Conservation (phyloP, 2,329 filamentous ascomycete species). For the Nannizziopsis arthrosporioides region DNA sequence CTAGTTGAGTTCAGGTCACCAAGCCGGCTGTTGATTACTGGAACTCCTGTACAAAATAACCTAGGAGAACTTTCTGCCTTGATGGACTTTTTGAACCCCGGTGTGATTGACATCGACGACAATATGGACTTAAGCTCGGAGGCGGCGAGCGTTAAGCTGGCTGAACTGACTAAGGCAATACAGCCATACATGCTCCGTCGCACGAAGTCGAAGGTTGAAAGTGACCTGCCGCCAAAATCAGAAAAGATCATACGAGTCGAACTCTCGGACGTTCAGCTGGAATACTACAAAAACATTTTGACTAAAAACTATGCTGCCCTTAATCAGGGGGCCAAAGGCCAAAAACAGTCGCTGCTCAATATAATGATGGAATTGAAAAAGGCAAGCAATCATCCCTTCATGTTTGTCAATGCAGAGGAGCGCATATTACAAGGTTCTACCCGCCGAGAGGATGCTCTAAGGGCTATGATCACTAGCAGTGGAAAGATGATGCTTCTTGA, state of each 20-base stretch:
- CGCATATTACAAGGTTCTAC: conserved; percentile 69
- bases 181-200: conserved; percentile 89
- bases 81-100: conserved; percentile 95
- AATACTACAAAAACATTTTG: conserved; percentile 98
- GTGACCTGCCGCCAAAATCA: conserved; percentile 88
- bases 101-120: conserved; percentile 78
- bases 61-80: conserved; percentile 82
- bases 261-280: conserved; percentile 86
- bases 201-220: conserved; percentile 95
- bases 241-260: conserved; percentile 99
- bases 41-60: conserved; percentile 95
- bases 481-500: conserved; percentile 99
- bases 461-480: conserved; percentile 88
- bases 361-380: conserved; percentile 99
- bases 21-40: conserved; percentile 84
- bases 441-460: conserved; percentile 78
- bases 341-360: conserved; percentile 90
- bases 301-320: conserved; percentile 92
- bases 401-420: conserved; percentile 90
- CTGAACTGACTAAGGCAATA: conserved; percentile 72
- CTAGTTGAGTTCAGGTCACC: conserved; percentile 77
- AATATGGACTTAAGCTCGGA: conserved; percentile 74
- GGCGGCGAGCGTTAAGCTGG: conserved; percentile 75
- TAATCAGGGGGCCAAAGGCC: conserved; percentile 77
- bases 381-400: conserved; percentile 95